A percentile compares a stretch with the other conserved stretches of the same genome.
These are phyloP conservation scores for Leptographium galeiforme DNA, from an alignment of 2,329 filamentous ascomycete genomes.

Conservation along the genomic window DNA sequence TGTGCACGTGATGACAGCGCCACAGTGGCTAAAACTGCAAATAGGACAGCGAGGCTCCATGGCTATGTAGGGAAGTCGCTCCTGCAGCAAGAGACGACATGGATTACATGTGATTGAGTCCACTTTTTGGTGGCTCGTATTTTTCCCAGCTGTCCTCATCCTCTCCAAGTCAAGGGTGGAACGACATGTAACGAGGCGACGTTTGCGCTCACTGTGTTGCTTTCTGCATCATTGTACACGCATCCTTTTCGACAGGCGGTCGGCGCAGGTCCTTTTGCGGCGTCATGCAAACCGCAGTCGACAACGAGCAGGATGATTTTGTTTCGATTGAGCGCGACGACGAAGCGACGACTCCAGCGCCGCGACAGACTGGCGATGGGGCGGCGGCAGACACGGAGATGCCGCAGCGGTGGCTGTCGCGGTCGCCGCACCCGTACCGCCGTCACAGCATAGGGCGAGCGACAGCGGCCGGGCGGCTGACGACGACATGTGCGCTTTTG, in stretches of 20 bases:
- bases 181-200: not conserved
- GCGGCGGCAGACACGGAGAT: not conserved
- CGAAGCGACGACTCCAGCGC: too few species aligned
- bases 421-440: constrained; percentile 57
- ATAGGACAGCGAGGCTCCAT: not conserved
- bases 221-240: not conserved
- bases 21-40: not conserved
- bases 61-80: too few species aligned
- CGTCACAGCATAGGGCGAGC: constrained; percentile 43
- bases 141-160: not conserved
- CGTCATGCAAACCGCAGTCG: not conserved
- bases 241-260: not conserved
- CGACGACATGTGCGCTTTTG: constrained; percentile 6
- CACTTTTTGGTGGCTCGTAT: not conserved
- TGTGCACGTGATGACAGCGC: not conserved
- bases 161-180: not conserved
- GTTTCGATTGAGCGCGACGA: not conserved
- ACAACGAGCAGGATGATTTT: not conserved
- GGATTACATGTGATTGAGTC: not conserved
- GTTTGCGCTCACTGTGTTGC: not conserved
- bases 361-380: not conserved
- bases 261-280: not conserved
- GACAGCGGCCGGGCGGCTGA: constrained; percentile 27
- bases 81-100: too few species aligned
- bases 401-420: constrained; percentile 28